Conservation (phyloP, 2,329 filamentous ascomycete genomes). For the Penicillium paneum region DNA sequence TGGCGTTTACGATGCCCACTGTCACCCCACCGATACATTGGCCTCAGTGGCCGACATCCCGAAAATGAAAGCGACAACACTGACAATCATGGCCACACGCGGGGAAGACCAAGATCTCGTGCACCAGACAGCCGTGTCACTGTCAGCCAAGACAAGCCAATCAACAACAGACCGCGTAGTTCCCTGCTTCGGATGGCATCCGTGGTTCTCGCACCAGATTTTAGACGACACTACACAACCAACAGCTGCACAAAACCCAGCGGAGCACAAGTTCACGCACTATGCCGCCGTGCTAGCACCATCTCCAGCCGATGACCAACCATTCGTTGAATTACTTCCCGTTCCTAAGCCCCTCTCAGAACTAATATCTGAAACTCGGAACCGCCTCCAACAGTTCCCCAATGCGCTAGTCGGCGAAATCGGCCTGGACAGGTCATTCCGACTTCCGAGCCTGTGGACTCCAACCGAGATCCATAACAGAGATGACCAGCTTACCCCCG, state of each 20-base stretch:
- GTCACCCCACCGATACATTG: constrained; percentile 65
- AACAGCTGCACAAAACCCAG: constrained; percentile 12
- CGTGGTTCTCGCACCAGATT: constrained; percentile 65
- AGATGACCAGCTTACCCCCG: constrained; percentile 51
- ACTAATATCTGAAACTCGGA: constrained; percentile 51
- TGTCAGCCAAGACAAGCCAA: constrained; percentile 14
- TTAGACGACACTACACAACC: constrained; percentile 40
- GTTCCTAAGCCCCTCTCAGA: constrained; percentile 52
- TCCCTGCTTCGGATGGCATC: constrained; percentile 66
- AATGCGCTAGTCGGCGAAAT: constrained; percentile 60
- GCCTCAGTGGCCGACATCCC: constrained; percentile 53
- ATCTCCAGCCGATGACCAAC: constrained; percentile 42
- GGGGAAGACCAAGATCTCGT: constrained; percentile 61
- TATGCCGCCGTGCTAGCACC: constrained; percentile 56
- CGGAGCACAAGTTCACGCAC: constrained; percentile 44
- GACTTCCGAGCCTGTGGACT: constrained; percentile 55
- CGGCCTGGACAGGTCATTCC: constrained; percentile 60
- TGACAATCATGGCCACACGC: constrained; percentile 63
- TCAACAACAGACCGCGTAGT: constrained; percentile 46
- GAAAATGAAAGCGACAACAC: constrained; percentile 55
- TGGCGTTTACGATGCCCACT: constrained; percentile 63
- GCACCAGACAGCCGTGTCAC: constrained; percentile 44
- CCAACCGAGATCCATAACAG: constrained; percentile 29
- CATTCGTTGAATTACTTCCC: constrained; percentile 52
- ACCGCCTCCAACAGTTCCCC: constrained; percentile 50